Evolutionary conservation across 805 yeast genomes (phyloP), one percentile per base, ranked within the genome.

Genomic region (Cyberlindnera misumaiensis): DNA sequence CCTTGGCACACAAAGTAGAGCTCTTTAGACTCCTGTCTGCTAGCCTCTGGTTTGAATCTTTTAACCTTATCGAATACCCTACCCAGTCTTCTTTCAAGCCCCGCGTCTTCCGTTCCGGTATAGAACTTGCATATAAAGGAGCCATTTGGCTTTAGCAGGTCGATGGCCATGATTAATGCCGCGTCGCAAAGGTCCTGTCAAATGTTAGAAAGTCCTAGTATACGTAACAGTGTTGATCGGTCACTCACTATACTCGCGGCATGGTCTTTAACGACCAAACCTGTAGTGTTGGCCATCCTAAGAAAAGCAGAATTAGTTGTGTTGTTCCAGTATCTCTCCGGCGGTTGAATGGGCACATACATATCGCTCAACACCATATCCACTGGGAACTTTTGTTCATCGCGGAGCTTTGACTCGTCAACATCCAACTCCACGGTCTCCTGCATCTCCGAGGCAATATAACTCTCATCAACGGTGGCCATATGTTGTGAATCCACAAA

Each of bases 241-340:
- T 13, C 30, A 60, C 75, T 54, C 51, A 72, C 85, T 46, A 93
- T 82, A 44, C 96, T 87, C 48, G 76, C 77, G 11, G 72, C 64
- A 60, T 90, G 97, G 58, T 90, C 98, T 46, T 76, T 75, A 30
- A 83, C 77, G 9, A 80, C 74, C 30, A 85, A 63, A 4, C 98
- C 97, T 11, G 88, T 69, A 4, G 97, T 86, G 55, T 90, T 90
- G 34, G 87, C 84, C 84, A 90, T 83, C 97, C 96, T 90, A 63
- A 68, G 67, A 57, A 78, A 83, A 34, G 95, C 77, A 39, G 73
- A 73, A 78, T 80, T 81, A 80, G 85, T 77, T 70, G 83, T 74
- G 62, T 75, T 65, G 55, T 66, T 68, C 71, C 75, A 68, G 55
- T 63, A 75, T 5, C 76, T 76, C 17, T 64, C 53, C 24, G 58